Conservation (phyloP, 2,329 filamentous ascomycete species). For the Ophiosphaerella korrae region DNA sequence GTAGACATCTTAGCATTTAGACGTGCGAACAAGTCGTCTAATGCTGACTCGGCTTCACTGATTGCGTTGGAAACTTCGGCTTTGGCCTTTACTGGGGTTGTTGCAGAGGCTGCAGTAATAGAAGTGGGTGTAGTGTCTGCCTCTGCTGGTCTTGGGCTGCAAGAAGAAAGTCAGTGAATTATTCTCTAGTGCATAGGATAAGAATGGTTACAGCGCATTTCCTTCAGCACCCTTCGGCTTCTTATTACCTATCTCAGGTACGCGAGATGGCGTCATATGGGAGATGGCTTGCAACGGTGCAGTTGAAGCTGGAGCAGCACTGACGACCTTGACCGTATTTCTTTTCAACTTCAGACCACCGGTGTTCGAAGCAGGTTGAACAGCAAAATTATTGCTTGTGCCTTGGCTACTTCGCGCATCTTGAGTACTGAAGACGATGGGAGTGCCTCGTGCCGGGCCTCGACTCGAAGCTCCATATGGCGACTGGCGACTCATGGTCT, state of each 20-base stretch:
- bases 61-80: neutral
- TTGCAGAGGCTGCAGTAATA: neutral
- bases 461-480: constrained; percentile 6
- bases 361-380: constrained; percentile 23
- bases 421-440: neutral
- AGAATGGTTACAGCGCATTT: constrained; percentile 15
- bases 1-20: constrained; percentile 9
- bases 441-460: neutral
- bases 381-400: constrained; percentile 19
- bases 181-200: neutral
- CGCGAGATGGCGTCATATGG: neutral
- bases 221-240: constrained; percentile 13
- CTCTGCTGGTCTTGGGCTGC: neutral
- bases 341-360: constrained; percentile 36
- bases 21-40: constrained; percentile 28
- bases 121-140: too few relatives aligned
- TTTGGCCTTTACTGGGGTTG: constrained; percentile 3
- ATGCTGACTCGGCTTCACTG: constrained; percentile 1
- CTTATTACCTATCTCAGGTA: constrained; percentile 7
- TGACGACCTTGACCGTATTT: constrained; percentile 31
- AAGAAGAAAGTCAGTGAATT: neutral
- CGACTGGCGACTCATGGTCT: constrained; percentile 18
- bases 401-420: neutral
- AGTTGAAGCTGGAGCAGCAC: constrained; percentile 14
- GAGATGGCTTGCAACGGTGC: neutral